These are phyloP conservation scores for Pneumocystis carinii DNA, from an alignment of 1,139 yeast genomes.

Conservation along the genomic window DNA sequence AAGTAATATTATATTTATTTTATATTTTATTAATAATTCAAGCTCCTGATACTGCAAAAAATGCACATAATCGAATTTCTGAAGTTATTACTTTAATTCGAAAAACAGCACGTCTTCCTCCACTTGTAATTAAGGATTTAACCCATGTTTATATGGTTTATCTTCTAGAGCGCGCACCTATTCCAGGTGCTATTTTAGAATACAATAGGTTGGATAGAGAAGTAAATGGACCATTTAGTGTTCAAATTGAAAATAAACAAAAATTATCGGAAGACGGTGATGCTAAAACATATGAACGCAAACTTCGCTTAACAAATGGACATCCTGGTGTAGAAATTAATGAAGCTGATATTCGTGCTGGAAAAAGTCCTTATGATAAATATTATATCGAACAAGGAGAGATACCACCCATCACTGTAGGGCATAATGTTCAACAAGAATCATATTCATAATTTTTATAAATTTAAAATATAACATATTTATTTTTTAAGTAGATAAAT, in stretches of 20 bases:
- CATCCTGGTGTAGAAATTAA: constrained; percentile 25
- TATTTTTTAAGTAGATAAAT: not conserved
- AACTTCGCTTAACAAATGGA: constrained; percentile 21
- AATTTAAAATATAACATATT: not conserved
- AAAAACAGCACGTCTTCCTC: constrained; percentile 20
- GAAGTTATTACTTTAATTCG: constrained; percentile 15
- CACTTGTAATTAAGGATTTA: constrained; percentile 20
- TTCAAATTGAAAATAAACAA: constrained; percentile 14
- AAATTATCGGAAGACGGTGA: constrained; percentile 9
- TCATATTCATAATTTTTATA: not conserved
- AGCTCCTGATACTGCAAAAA: constrained; percentile 8
- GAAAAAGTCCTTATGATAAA: constrained; percentile 7
- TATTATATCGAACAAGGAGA: constrained; percentile 8
- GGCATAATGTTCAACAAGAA: not conserved
- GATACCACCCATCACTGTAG: constrained; percentile 1
- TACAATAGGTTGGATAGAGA: constrained; percentile 25
- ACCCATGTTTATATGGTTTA: constrained; percentile 20
- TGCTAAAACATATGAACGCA: constrained; percentile 5
- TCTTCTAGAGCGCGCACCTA: constrained; percentile 19
- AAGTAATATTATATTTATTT: not conserved
- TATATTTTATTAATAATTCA: not conserved
- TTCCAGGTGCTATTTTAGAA: constrained; percentile 16
- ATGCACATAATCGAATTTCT: constrained; percentile 13
- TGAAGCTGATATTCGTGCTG: constrained; percentile 6
- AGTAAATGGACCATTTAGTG: constrained; percentile 23